These are phyloP conservation scores for Schwanniomyces occidentalis DNA, from an alignment of 805 yeast species.

Conservation along the genomic window DNA sequence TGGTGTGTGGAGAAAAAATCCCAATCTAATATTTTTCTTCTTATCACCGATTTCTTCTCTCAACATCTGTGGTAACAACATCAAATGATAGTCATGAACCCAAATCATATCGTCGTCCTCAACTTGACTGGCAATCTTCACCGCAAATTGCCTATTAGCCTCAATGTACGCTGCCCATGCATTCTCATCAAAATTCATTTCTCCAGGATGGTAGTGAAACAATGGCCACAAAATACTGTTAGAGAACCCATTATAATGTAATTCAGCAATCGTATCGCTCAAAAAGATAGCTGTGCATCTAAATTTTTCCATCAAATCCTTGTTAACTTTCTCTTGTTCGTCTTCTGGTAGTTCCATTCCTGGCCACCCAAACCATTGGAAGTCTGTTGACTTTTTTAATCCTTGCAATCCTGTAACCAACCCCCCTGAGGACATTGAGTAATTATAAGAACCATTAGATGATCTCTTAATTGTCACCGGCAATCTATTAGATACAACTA, in stretches of 20 bases:
- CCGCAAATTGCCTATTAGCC: slow-evolving; percentile 83
- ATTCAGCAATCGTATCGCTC: slow-evolving; percentile 86
- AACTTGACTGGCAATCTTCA: slow-evolving; percentile 65
- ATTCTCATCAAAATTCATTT: slow-evolving; percentile 94
- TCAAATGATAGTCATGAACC: slow-evolving; percentile 97
- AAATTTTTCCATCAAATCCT: slow-evolving; percentile 73
- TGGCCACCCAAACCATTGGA: slow-evolving; percentile 99
- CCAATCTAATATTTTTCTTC: slow-evolving; percentile 66
- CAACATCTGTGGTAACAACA: slow-evolving; percentile 90
- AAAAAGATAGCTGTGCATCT: slow-evolving; percentile 89
- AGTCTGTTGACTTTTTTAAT: slow-evolving; percentile 73
- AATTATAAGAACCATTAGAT: slow-evolving; percentile 65
- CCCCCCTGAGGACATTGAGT: slow-evolving; percentile 96
- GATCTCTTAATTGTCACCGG: slow-evolving; percentile 87
- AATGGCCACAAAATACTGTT: slow-evolving; percentile 97
- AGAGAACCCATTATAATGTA: slow-evolving; percentile 94
- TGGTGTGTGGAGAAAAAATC: slow-evolving; percentile 96
- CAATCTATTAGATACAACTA: slow-evolving; percentile 91
- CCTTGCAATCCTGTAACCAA: slow-evolving; percentile 95
- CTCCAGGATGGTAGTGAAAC: slow-evolving; percentile 98
- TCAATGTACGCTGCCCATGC: slow-evolving; percentile 98
- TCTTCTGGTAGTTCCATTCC: slow-evolving; percentile 75
- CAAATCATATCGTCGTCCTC: slow-evolving; percentile 87
- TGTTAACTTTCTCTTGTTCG: slow-evolving; percentile 67
- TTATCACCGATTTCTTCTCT: slow-evolving; percentile 56